These are phyloP conservation scores for Saururus chinensis DNA, from an alignment of 164 flowering plant genomes.

Conservation along the genomic window DNA sequence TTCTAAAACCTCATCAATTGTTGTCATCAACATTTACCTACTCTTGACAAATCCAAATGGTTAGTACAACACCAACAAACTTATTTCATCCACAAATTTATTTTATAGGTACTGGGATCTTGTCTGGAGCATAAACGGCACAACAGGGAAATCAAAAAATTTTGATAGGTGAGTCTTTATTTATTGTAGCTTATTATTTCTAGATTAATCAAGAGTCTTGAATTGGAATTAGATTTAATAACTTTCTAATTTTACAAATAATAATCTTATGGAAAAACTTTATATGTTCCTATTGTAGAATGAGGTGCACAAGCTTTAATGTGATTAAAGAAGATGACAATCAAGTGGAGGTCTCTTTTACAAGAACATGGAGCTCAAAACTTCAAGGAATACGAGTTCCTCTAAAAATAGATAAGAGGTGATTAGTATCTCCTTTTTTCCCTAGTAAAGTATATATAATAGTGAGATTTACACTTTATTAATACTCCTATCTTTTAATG, in stretches of 20 bases:
- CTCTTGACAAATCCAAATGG: no score
- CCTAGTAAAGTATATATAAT: neutral
- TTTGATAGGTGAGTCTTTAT: neutral
- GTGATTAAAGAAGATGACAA: constrained; percentile 53
- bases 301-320: constrained; percentile 43
- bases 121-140: constrained; percentile 16
- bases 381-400: constrained; percentile 49
- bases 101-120: constrained; percentile 31
- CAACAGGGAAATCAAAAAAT: neutral
- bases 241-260: no score
- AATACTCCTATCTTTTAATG: no score
- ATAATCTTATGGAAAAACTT: neutral
- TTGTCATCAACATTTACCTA: neutral
- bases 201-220: no score
- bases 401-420: constrained; percentile 83
- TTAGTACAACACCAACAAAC: no score
- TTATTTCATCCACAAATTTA: no score
- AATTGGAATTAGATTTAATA: no score
- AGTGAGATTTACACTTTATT: neutral
- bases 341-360: constrained; percentile 80
- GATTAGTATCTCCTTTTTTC: neutral
- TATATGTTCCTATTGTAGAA: constrained; percentile 30
- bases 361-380: constrained; percentile 62
- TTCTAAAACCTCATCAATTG: no score
- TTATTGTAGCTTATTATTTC: no score